Base-by-base conservation (phyloP, 1,284 basidiomycete species). In the Fomitopsis betulina region DNA sequence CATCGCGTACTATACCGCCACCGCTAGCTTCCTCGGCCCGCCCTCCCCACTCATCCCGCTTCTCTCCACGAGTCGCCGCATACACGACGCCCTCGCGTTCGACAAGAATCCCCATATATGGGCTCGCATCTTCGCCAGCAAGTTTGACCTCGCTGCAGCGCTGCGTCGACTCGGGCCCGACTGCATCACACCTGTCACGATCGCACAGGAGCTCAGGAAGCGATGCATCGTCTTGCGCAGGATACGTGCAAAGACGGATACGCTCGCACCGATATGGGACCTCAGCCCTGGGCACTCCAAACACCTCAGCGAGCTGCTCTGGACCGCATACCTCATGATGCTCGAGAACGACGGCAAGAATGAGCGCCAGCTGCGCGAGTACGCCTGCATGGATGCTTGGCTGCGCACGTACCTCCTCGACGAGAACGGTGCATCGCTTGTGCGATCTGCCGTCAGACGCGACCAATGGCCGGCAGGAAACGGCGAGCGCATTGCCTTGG, bases 301-400 rank as follows among this genome's bases (percentile, higher is more conserved):
- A 38, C 60, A 65, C 12, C 61, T 65, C n/a, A 60, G 68, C 35
- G 64, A 67, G 25, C 76, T 79, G 57, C 68, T 83, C 0, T 83
- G 80, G 79, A 75, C 72, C 53, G 71, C 79, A 1, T 82, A 79
- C 57, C 64, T 83, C 47, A 82, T 84, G 80, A 71, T 82, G 63
- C 70, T 83, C n/a, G 82, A 84, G 72, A 81, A 82, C 72, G 75
- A 82, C 47, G 79, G 78, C 23, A 75, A 75, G 65, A 84, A 84
- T 64, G 68, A 76, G 51, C 59, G 67, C 7, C 79, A 80, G 65
- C 69, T 84, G 33, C 60, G 75, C 6, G 66, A 72, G 43, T 76
- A 76, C 58, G 76, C 72, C 13, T 59, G 59, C 19, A 67, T 76
- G 32, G 69, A 74, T 51, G 62, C 59, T 7, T 78, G 76, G 76